Percentiles rank a stretch among this genome's conserved stretches.
Conservation (phyloP, 345 rosid species). For the Salix exigua region DNA sequence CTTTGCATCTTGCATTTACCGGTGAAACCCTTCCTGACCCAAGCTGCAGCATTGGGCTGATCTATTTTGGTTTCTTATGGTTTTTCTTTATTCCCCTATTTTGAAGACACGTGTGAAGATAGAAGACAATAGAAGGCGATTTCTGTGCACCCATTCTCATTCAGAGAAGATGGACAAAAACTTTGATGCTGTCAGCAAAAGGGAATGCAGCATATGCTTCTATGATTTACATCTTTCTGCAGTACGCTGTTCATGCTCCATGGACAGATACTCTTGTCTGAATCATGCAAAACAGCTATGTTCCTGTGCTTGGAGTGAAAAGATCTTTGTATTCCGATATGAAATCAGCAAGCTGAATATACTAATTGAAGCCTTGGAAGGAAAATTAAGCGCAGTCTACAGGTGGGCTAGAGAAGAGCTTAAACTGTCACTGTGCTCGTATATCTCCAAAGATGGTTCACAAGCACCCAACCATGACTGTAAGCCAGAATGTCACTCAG, state of each 20-base stretch:
- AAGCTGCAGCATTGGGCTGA: neutral
- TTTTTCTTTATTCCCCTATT: neutral
- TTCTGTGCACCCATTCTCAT: conserved; percentile 38
- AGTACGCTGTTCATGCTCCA: conserved; percentile 50
- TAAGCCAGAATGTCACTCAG: neutral
- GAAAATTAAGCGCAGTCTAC: conserved; percentile 44
- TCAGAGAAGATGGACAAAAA: conserved; percentile 42
- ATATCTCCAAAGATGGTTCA: conserved; percentile 14
- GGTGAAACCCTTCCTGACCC: neutral
- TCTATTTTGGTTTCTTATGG: neutral
- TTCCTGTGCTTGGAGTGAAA: conserved; percentile 50
- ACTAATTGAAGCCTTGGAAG: conserved; percentile 62
- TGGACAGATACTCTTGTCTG: conserved; percentile 49
- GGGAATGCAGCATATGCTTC: conserved; percentile 52
- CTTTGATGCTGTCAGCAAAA: conserved; percentile 43
- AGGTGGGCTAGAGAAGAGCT: conserved; percentile 44
- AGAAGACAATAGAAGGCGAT: conserved; percentile 47
- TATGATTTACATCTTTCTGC: conserved; percentile 70
- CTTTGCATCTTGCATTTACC: neutral
- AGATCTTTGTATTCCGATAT: conserved; percentile 49
- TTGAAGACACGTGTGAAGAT: conserved; percentile 49
- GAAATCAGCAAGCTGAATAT: conserved; percentile 44
- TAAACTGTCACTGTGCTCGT: conserved; percentile 21
- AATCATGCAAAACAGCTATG: conserved; percentile 63
- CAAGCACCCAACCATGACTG: neutral